Base-by-base conservation (phyloP, 2,329 filamentous ascomycete species). In the Trematosphaeria pertusa region DNA sequence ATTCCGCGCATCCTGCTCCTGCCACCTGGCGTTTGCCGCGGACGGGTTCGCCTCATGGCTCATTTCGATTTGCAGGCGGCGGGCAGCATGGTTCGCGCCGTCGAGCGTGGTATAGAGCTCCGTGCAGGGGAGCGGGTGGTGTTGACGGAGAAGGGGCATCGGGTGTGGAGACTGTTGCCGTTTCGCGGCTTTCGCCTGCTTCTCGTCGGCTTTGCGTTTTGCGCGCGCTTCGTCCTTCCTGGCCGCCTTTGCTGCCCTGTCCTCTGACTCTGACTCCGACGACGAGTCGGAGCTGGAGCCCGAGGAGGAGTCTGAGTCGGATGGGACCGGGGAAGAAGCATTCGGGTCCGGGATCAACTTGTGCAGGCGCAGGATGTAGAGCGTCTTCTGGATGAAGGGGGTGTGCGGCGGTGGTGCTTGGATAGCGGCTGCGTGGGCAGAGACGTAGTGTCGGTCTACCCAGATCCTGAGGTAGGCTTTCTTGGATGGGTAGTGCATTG, bases 1-100 rank as follows among this genome's bases (percentile, higher is more conserved):
- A 7, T 50, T 36, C 8, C 10, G 31, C 10, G 48, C 11, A 9
- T 63, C 39, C 12, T 52, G 22, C 5, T 43, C 32, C 48, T 63
- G 65, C 48, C 55, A 67, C 2, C 20, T 22, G 28, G 38, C 37
- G 11, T 52, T 46, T 19, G 46, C 15, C 5, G 33, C 22, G 8
- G 32, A n/a, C n/a, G n/a, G n/a, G n/a, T 55, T 31, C 28, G 47
- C 44, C 34, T 60, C 45, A 19, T 63, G 60, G 22, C 56, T 61
- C 5, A 70, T 43, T 15, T 59, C 47, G 7, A 68, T 43, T 20
- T 70, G 64, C 5, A 68, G 41, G 4, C 43, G 42, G 15, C 46
- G 43, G 2, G 67, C 67, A 10, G 64, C 60, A 11, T 50, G 52
- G 33, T 70, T 69, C 1, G 65, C 67, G 1, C 43, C 37, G n/a